A percentile compares a stretch with the other conserved stretches of the same genome.
These are phyloP conservation scores for Wickerhamomyces xylosicus DNA, from an alignment of 805 yeast genomes.

Conservation along the genomic window DNA sequence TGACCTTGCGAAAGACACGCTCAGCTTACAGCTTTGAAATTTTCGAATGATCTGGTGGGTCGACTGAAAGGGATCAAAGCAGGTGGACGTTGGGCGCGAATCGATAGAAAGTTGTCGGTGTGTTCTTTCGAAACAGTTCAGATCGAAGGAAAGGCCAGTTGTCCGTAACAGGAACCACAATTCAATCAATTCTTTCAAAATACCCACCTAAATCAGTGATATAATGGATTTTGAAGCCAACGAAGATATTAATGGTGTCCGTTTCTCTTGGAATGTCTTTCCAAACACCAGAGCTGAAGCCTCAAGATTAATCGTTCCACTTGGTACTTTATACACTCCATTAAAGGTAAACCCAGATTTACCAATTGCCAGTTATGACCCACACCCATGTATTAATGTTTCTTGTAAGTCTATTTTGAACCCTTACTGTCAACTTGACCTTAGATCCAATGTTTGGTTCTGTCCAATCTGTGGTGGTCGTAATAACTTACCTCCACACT, in stretches of 20 bases:
- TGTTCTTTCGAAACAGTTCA: too few species aligned
- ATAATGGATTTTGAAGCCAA: conserved; percentile 6
- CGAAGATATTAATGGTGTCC: conserved; percentile 37
- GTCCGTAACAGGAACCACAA: too few species aligned
- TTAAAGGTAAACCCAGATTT: conserved; percentile 59
- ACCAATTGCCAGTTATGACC: conserved; percentile 77
- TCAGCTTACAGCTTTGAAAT: too few species aligned
- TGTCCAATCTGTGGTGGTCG: conserved; percentile 46
- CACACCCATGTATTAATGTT: conserved; percentile 44
- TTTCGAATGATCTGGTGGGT: too few species aligned
- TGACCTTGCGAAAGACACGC: too few species aligned
- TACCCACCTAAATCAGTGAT: too few species aligned
- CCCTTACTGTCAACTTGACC: conserved; percentile 31
- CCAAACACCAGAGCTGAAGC: conserved; percentile 47
- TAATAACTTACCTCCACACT: conserved; percentile 47
- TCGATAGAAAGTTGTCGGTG: too few species aligned
- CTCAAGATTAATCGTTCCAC: conserved; percentile 40
- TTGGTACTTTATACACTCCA: conserved; percentile 52
- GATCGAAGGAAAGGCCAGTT: too few species aligned
- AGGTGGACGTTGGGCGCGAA: too few species aligned
- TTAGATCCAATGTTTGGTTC: conserved; percentile 30
- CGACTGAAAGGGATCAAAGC: too few species aligned
- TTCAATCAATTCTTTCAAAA: too few species aligned
- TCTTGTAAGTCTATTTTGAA: conserved; percentile 42
- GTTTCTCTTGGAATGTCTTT: conserved; percentile 52